Percentiles rank a stretch among this genome's conserved stretches.
These are phyloP conservation scores for Uronychia binucleata DNA, from an alignment of 73 alveolate genomes.

Conservation along the genomic window DNA sequence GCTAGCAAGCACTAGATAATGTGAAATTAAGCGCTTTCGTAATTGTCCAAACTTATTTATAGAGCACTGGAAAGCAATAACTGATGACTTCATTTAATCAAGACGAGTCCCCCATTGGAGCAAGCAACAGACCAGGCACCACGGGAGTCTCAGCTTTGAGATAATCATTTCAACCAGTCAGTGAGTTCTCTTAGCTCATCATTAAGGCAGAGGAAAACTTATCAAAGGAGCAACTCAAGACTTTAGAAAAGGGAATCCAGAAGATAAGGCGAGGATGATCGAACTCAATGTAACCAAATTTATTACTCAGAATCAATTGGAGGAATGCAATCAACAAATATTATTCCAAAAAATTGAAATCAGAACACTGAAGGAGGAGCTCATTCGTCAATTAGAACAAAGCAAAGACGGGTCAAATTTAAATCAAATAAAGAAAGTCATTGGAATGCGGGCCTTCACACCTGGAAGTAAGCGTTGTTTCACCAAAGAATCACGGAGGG, in stretches of 20 bases:
- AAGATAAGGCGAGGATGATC: slow-evolving; percentile 44
- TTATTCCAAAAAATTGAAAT: slow-evolving; percentile 43
- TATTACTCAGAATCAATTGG: neutral
- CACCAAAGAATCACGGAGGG: slow-evolving; percentile 35
- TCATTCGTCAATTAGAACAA: slow-evolving; percentile 40
- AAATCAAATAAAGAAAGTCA: neutral
- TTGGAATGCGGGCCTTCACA: neutral
- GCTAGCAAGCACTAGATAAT: neutral
- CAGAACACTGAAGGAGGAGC: slow-evolving; percentile 49
- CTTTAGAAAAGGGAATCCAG: slow-evolving; percentile 36
- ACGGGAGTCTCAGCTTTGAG: neutral
- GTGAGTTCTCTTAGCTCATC: neutral
- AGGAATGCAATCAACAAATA: slow-evolving; percentile 22
- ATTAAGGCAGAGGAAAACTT: slow-evolving; percentile 38
- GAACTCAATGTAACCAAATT: slow-evolving; percentile 18
- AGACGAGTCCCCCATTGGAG: neutral
- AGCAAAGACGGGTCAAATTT: neutral
- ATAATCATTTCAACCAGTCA: neutral
- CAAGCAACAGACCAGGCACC: neutral
- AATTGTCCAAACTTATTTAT: neutral
- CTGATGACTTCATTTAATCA: neutral
- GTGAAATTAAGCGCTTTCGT: neutral
- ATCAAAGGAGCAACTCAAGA: slow-evolving; percentile 53
- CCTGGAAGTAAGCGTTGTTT: neutral
- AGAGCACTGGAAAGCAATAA: neutral